Conservation (phyloP, 768 basidiomycete species). For the Chalciporus chontae region DNA sequence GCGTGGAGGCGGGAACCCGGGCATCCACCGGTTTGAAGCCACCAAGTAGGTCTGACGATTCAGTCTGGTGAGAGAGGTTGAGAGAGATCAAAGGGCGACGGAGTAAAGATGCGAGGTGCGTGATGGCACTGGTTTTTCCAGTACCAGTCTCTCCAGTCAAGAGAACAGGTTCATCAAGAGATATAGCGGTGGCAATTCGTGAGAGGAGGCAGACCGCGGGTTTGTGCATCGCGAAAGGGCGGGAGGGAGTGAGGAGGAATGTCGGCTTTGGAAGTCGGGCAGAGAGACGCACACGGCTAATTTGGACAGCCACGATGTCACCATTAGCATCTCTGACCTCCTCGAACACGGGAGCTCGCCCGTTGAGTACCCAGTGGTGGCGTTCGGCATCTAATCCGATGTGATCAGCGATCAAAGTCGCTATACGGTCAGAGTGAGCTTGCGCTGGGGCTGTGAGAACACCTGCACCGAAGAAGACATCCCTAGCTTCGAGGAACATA, state of each 20-base stretch:
- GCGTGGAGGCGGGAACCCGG: conserved; percentile 63
- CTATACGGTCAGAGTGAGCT: conserved; percentile 47
- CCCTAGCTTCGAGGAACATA: conserved; percentile 82
- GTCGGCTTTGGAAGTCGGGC: conserved; percentile 39
- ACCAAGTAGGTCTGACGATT: conserved; percentile 89
- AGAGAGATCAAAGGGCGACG: conserved; percentile 77
- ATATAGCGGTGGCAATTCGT: conserved; percentile 70
- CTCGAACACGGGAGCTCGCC: conserved; percentile 63
- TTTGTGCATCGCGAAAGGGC: conserved; percentile 86
- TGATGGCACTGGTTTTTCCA: conserved; percentile 92
- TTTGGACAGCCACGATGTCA: conserved; percentile 48
- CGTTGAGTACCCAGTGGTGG: conserved; percentile 63
- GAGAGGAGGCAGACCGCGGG: conserved; percentile 80
- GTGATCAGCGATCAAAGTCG: conserved; percentile 52
- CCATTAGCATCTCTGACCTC: conserved; percentile 68
- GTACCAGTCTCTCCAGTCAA: conserved; percentile 99
- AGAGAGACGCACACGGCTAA: conserved; percentile 61
- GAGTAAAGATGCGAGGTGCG: conserved; percentile 80
- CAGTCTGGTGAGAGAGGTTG: conserved; percentile 95
- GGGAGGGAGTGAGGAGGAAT: conserved; percentile 31
- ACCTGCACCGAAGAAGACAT: conserved; percentile 85
- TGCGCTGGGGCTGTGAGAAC: conserved; percentile 49
- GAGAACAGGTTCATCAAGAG: conserved; percentile 77
- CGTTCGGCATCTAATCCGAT: conserved; percentile 70
- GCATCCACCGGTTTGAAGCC: conserved; percentile 96